phyloP scores from a whole-genome alignment of 169 alveolate genomes.

The Hepatocystis sp. region DNA sequence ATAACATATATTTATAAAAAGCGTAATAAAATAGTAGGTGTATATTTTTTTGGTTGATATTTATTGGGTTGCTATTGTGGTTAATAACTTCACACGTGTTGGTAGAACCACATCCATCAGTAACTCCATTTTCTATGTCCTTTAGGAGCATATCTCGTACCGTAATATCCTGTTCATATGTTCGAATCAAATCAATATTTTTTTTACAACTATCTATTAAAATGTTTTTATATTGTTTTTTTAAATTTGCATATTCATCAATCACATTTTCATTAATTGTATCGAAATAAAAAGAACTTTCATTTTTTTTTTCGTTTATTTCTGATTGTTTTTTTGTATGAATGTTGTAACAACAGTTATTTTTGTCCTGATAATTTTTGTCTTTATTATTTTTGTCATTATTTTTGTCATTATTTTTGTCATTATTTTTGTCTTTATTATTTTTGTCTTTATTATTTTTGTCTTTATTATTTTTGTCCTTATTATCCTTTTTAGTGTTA shows the following conservation, averaged over 20 bases:
- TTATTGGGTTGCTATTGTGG: slow-evolving; percentile 11
- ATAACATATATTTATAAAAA: slow-evolving; percentile 39
- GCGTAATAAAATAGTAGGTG: slow-evolving; percentile 61
- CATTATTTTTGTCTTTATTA: neutral
- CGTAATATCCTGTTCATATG: slow-evolving; percentile 23
- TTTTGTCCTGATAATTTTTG: neutral
- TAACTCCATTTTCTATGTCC: no score
- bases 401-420: neutral
- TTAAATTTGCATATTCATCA: slow-evolving; percentile 53
- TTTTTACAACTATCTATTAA: neutral
- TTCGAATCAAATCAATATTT: slow-evolving; percentile 2
- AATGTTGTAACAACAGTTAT: neutral
- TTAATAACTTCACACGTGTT: no score
- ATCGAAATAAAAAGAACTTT: slow-evolving; percentile 4
- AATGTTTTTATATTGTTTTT: slow-evolving; percentile 37
- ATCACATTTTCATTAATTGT: slow-evolving; percentile 43
- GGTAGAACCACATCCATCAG: no score
- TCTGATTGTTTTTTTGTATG: no score
- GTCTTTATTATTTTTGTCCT: neutral
- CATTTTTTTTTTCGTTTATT: neutral
- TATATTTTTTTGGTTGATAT: slow-evolving; percentile 21
- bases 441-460: no score
- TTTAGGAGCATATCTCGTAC: no score
- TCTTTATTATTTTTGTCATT: neutral
- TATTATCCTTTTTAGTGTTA: no score